Evolutionary conservation across 2,329 filamentous ascomycete genomes (phyloP).

Genomic region (Diplocarpon mali): DNA sequence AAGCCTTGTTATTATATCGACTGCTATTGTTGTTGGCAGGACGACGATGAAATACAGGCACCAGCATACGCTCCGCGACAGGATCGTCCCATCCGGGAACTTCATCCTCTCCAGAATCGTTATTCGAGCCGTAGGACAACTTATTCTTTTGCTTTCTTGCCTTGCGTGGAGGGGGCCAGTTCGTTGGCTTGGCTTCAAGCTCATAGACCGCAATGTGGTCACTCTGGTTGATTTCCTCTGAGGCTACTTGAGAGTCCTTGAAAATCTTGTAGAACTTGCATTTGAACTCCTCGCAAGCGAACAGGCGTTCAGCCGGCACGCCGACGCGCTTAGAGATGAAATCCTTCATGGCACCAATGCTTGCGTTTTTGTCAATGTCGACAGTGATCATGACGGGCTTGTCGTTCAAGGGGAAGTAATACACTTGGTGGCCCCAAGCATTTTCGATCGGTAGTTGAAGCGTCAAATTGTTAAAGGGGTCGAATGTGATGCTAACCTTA

Average conservation of each 20-base stretch:
- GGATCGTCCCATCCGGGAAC: slow-evolving; percentile 46
- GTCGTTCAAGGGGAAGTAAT: slow-evolving; percentile 67
- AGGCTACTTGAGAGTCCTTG: slow-evolving; percentile 55
- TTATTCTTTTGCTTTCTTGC: slow-evolving; percentile 29
- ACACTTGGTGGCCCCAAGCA: slow-evolving; percentile 64
- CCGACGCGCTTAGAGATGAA: slow-evolving; percentile 58
- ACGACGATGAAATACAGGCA: slow-evolving; percentile 58
- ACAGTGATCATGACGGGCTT: slow-evolving; percentile 61
- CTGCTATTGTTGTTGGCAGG: slow-evolving; percentile 27
- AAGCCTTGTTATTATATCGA: slow-evolving; percentile 26
- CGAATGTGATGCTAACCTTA: slow-evolving; percentile 97
- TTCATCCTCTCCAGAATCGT: slow-evolving; percentile 35
- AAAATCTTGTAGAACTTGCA: slow-evolving; percentile 81
- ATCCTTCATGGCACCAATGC: slow-evolving; percentile 57
- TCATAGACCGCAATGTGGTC: slow-evolving; percentile 67
- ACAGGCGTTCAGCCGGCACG: slow-evolving; percentile 53
- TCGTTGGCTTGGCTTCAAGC: slow-evolving; percentile 67
- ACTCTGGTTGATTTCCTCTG: slow-evolving; percentile 54
- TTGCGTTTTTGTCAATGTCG: slow-evolving; percentile 68
- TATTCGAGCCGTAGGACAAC: slow-evolving; percentile 37
- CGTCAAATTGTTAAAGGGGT: slow-evolving; percentile 92
- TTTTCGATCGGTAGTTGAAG: slow-evolving; percentile 82
- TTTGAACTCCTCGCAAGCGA: slow-evolving; percentile 74
- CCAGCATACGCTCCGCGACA: slow-evolving; percentile 53
- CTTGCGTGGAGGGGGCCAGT: slow-evolving; percentile 46